A percentile compares a stretch with the other conserved stretches of the same genome.
Conservation (phyloP, 164 flowering plant species). For the Brasenia schreberi region DNA sequence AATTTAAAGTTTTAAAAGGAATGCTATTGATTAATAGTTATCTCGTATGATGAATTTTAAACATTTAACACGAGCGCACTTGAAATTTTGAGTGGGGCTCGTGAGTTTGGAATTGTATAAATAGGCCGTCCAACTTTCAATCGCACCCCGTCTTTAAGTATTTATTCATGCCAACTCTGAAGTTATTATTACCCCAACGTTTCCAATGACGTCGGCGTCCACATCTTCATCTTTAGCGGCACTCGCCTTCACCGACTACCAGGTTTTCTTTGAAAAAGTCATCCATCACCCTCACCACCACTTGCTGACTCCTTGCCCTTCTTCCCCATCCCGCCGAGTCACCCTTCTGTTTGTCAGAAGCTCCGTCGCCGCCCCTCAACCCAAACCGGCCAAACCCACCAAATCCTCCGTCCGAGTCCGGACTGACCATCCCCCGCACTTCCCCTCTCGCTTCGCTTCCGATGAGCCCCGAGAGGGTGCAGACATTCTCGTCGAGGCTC, state of each 20-base stretch:
- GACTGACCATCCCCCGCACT: conserved; percentile 7
- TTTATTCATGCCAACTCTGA: too few relatives aligned
- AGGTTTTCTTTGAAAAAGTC: neutral
- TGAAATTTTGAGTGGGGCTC: too few relatives aligned
- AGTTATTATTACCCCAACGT: too few relatives aligned
- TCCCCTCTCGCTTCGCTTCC: conserved; percentile 6
- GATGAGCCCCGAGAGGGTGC: conserved; percentile 53
- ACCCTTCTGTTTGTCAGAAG: neutral
- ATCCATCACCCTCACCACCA: neutral
- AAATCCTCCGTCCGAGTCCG: conserved; percentile 2
- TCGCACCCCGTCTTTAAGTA: too few relatives aligned
- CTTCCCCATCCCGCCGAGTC: neutral
- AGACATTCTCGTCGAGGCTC: conserved; percentile 65
- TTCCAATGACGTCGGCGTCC: neutral
- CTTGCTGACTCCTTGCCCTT: neutral
- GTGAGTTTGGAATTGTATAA: too few relatives aligned
- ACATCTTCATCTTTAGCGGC: neutral
- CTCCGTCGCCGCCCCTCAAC: neutral
- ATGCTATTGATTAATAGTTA: too few relatives aligned
- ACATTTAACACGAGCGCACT: too few relatives aligned
- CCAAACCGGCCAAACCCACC: conserved; percentile 6
- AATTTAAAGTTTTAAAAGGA: too few relatives aligned
- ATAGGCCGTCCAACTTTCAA: too few relatives aligned
- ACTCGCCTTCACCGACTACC: neutral
- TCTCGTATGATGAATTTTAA: too few relatives aligned